Evolutionary conservation across 441 rosid species (phyloP), one percentile per base, ranked within the genome.

Genomic region (Lepidium campestre): DNA sequence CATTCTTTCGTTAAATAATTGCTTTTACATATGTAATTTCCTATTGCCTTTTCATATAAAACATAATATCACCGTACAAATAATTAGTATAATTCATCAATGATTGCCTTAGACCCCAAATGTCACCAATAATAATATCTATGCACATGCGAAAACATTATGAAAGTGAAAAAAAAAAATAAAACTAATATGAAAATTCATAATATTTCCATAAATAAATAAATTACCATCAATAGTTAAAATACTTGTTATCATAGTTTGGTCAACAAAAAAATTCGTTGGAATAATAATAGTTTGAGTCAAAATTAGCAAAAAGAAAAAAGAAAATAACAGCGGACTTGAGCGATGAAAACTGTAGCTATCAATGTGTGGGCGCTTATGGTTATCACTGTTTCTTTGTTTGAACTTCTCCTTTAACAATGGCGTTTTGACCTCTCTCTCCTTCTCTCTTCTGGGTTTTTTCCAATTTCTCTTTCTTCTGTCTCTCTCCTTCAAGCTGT

Each of bases 281-380:
- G 72, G 27, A 9, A 14, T 75, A 66, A 78, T 73, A 57, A 22
- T 9, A 19, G 13, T 29, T 13, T 25, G 6, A 65, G 50, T 65
- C 27, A 61, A 39, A 4, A 37, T 46, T 66, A 40, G 57, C 34
- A 35, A 56, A 72, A 18, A 29, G 25, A 70, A 67, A 60, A 50
- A 2, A 39, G 6, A 22, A 8, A 65, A 65, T 29, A 60, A 67
- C 63, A 73, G 88, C 81, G 85, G 82, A 78, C 71, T 77, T 83
- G 57, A 70, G 80, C 79, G 71, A 86, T 86, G 62, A 88, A 83
- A 88, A 79, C 74, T 82, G 86, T 85, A 76, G 62, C 70, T 77
- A 11, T 86, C 87, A 81, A 52, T 66, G 68, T 73, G 71, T 74
- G 62, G 78, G 81, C 71, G 78, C 68, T 72, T 71, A 68, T 70